These are phyloP conservation scores for Ophiostoma himal-ulmi DNA, from an alignment of 2,329 filamentous ascomycete species.

Conservation along the genomic window DNA sequence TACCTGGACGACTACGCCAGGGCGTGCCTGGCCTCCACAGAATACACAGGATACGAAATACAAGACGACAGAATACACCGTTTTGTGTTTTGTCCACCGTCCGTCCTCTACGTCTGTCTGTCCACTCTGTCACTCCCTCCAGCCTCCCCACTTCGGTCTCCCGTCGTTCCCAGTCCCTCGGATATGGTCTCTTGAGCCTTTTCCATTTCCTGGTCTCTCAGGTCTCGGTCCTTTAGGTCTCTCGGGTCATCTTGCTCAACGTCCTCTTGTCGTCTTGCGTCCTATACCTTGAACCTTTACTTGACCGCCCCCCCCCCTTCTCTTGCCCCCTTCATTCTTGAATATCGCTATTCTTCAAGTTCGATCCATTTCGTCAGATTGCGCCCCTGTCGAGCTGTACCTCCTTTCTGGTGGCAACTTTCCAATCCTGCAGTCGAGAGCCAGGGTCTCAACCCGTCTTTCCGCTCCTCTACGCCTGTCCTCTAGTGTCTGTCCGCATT, in stretches of 20 bases:
- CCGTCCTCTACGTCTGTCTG: constrained; percentile 7
- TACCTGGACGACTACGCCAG: not conserved
- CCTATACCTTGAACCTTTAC: constrained; percentile 2
- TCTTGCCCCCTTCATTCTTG: not conserved
- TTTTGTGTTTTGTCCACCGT: not conserved
- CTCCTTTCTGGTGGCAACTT: constrained; percentile 10
- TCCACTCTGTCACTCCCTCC: constrained; percentile 10
- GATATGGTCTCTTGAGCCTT: constrained; percentile 13
- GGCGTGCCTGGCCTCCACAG: constrained; percentile 9
- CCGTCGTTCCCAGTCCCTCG: constrained; percentile 14
- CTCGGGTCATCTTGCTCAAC: constrained; percentile 8
- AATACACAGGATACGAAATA: not conserved
- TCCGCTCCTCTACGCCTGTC: not conserved
- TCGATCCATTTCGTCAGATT: not conserved
- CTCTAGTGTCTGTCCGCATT: not conserved
- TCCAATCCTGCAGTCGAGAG: not conserved
- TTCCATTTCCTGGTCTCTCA: constrained; percentile 10
- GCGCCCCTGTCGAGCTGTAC: constrained; percentile 6
- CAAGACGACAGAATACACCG: not conserved
- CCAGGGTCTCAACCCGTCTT: not conserved
- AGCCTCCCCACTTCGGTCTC: constrained; percentile 10
- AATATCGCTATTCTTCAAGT: not conserved
- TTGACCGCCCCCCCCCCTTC: not conserved
- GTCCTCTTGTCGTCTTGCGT: not conserved
- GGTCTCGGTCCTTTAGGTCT: constrained; percentile 1